These are phyloP conservation scores for Vaccinium myrtillus DNA, from an alignment of 148 eudicot genomes.

Conservation along the genomic window DNA sequence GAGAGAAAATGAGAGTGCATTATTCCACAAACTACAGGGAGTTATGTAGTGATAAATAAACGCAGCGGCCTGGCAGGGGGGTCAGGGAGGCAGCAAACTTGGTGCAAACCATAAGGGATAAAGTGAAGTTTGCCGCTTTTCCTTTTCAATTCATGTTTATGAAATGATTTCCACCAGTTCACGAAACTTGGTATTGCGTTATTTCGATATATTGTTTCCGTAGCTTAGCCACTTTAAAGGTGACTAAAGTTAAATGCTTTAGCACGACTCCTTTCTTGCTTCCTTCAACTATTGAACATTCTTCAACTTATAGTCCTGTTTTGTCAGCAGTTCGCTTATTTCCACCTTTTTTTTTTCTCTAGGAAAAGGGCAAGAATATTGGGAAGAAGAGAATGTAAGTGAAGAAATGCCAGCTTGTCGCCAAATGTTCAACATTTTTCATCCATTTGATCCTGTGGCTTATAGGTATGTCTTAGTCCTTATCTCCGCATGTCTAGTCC, in stretches of 20 bases:
- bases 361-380: slow-evolving; percentile 84
- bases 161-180: neutral
- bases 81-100: neutral
- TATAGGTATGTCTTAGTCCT: slow-evolving; percentile 56
- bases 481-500: neutral
- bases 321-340: neutral
- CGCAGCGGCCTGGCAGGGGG: neutral
- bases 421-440: slow-evolving; percentile 93
- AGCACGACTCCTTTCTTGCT: neutral
- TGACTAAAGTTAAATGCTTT: neutral
- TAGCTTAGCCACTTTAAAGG: neutral
- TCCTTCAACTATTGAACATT: neutral
- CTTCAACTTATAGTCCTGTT: neutral
- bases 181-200: neutral
- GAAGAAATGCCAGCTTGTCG: slow-evolving; percentile 96
- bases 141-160: neutral
- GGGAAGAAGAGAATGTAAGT: slow-evolving; percentile 77
- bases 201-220: neutral
- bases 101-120: neutral
- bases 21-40: neutral
- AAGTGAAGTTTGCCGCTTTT: neutral
- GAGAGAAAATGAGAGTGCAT: neutral
- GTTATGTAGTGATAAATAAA: neutral
- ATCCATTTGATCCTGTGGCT: slow-evolving; percentile 99
- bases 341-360: slow-evolving; percentile 10